These are phyloP conservation scores for Serendipita indica DNA, from an alignment of 768 basidiomycete genomes.

Conservation along the genomic window DNA sequence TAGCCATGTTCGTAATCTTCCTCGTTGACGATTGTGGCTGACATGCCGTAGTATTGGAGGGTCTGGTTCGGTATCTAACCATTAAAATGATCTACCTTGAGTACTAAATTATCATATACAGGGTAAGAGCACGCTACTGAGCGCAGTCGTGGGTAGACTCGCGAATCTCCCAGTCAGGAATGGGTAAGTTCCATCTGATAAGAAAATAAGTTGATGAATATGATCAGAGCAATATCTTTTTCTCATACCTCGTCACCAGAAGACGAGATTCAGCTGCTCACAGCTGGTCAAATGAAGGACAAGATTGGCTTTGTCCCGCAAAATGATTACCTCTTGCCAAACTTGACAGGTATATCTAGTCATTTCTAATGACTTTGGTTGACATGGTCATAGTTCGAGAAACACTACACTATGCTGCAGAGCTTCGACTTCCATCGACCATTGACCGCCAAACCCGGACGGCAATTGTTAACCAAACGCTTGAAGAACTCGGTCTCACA, in stretches of 20 bases:
- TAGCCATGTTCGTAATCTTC: no score
- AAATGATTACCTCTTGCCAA: constrained; percentile 27
- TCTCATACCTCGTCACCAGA: background rate
- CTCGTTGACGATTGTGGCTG: no score
- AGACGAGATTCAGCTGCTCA: constrained; percentile 12
- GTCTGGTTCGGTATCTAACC: constrained; percentile 11
- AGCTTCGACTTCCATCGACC: constrained; percentile 25
- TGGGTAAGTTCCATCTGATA: no score
- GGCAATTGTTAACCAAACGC: constrained; percentile 30
- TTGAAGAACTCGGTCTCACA: constrained; percentile 29
- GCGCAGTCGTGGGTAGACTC: constrained; percentile 22
- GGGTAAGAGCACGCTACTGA: constrained; percentile 27
- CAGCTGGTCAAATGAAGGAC: constrained; percentile 18
- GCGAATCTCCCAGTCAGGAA: constrained; percentile 20
- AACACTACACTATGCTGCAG: constrained; percentile 26
- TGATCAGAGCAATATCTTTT: constrained; percentile 9
- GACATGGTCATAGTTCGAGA: constrained; percentile 23
- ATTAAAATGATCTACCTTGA: constrained; percentile 18
- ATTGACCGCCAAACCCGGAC: constrained; percentile 19
- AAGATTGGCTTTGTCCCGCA: constrained; percentile 29
- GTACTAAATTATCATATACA: background rate
- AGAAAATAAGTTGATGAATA: constrained; percentile 11
- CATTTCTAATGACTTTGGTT: background rate
- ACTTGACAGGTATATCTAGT: no score
- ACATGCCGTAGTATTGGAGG: no score